A percentile compares a stretch with the other conserved stretches of the same genome.
Evolutionary conservation across 441 rosid species (phyloP).

Genomic region (Bocquillonia castaneifolia): DNA sequence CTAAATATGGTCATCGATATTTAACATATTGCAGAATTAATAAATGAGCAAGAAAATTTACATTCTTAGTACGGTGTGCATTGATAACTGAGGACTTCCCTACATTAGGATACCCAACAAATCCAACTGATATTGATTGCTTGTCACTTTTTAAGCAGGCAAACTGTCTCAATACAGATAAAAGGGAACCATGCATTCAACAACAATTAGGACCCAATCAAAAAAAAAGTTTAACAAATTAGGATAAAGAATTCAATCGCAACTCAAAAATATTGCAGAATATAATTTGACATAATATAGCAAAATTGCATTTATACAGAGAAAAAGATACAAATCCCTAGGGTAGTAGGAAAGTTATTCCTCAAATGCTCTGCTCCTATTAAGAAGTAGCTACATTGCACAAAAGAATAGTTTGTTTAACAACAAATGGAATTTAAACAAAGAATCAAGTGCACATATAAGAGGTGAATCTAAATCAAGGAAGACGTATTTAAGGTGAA

Average conservation of each 20-base stretch:
- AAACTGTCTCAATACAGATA: constrained; percentile 84
- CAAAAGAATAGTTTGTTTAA: neutral
- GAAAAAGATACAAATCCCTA: neutral
- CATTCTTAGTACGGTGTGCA: constrained; percentile 85
- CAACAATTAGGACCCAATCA: too few relatives aligned
- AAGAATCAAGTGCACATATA: too few relatives aligned
- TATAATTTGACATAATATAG: neutral
- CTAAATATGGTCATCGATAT: neutral
- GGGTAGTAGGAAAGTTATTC: too few relatives aligned
- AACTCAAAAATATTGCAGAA: neutral
- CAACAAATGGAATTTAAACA: neutral
- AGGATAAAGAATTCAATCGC: neutral
- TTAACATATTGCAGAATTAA: neutral
- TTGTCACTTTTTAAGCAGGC: constrained; percentile 86
- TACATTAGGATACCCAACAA: constrained; percentile 93
- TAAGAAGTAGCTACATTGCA: neutral
- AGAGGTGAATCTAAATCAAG: too few relatives aligned
- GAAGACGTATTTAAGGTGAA: neutral
- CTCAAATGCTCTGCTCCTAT: too few relatives aligned
- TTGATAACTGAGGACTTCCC: constrained; percentile 96
- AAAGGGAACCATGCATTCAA: constrained; percentile 69
- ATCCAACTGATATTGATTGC: constrained; percentile 93
- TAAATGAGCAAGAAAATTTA: constrained; percentile 30
- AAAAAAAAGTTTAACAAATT: constrained; percentile 4
- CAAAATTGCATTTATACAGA: neutral